phyloP scores from a whole-genome alignment of 495 filamentous ascomycete genomes.

The Lindgomyces ingoldianus region DNA sequence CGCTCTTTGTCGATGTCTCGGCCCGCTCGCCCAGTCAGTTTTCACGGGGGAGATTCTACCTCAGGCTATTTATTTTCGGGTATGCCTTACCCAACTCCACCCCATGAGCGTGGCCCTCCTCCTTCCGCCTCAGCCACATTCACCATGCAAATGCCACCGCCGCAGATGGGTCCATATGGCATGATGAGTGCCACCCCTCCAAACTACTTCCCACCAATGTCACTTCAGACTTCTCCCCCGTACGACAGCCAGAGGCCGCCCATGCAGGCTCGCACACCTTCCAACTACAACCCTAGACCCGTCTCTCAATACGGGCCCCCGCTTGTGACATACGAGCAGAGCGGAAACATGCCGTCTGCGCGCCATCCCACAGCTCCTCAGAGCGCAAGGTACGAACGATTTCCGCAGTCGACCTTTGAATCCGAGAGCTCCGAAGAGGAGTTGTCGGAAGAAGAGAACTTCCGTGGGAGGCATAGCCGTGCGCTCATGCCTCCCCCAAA shows the following conservation, averaged over 20 bases:
- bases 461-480: too few species aligned
- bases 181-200: slow-evolving; percentile 20
- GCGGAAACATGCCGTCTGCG: slow-evolving; percentile 5
- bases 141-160: slow-evolving; percentile 16
- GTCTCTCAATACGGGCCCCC: slow-evolving; percentile 19
- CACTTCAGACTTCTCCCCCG: slow-evolving; percentile 8
- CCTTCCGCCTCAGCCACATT: slow-evolving; percentile 30
- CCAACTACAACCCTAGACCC: slow-evolving; percentile 27
- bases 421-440: slow-evolving; percentile 25
- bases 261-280: slow-evolving; percentile 2
- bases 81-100: slow-evolving; percentile 17
- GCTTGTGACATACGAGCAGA: slow-evolving; percentile 12
- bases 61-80: neutral
- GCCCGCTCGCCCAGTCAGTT: slow-evolving; percentile 27
- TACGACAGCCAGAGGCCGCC: slow-evolving; percentile 11
- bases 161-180: slow-evolving; percentile 21
- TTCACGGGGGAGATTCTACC: slow-evolving; percentile 19
- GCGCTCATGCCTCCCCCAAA: slow-evolving; percentile 28
- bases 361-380: slow-evolving; percentile 5
- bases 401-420: slow-evolving; percentile 11
- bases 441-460: slow-evolving; percentile 26
- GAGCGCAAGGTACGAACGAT: slow-evolving; percentile 6
- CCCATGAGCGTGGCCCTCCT: slow-evolving; percentile 24
- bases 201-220: slow-evolving; percentile 6
- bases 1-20: slow-evolving; percentile 30